These are phyloP conservation scores for Kickxella alabastrina DNA, from an alignment of 192 early-diverging fungal genomes.

Conservation along the genomic window DNA sequence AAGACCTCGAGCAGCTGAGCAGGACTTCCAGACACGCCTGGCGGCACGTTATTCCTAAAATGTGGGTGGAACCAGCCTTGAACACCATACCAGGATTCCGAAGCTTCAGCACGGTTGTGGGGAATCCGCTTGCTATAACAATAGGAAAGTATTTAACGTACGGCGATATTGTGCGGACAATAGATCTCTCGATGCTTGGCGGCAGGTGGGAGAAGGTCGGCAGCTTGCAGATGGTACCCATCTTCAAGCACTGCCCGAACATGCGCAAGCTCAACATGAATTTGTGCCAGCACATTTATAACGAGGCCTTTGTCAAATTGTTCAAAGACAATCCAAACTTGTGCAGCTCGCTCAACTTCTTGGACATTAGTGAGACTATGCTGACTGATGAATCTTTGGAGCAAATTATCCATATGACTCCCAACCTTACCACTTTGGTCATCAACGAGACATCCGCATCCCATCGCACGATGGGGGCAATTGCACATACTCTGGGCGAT, in stretches of 20 bases:
- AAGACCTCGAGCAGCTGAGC: no score
- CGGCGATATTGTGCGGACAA: constrained; percentile 9
- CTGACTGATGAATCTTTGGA: not conserved
- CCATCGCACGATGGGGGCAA: not conserved
- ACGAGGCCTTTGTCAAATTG: constrained; percentile 4
- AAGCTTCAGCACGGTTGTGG: no score
- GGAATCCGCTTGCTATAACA: no score
- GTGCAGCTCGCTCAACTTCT: not conserved
- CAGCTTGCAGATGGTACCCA: constrained; percentile 1
- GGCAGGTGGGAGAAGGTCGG: constrained; percentile 24
- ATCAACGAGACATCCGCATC: constrained; percentile 5
- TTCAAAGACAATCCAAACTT: not conserved
- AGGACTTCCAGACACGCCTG: no score
- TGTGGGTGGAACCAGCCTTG: no score
- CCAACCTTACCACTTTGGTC: not conserved
- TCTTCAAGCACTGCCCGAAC: constrained; percentile 7
- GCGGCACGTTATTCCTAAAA: no score
- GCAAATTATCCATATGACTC: constrained; percentile 1
- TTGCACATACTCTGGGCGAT: not conserved
- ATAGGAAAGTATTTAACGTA: no score
- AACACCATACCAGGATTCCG: no score
- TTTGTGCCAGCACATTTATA: constrained; percentile 15
- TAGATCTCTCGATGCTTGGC: constrained; percentile 23
- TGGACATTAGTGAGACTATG: constrained; percentile 17
- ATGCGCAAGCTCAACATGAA: constrained; percentile 9